These are phyloP conservation scores for Ceratocystis eucalypticola DNA, from an alignment of 2,329 filamentous ascomycete species.

Conservation along the genomic window DNA sequence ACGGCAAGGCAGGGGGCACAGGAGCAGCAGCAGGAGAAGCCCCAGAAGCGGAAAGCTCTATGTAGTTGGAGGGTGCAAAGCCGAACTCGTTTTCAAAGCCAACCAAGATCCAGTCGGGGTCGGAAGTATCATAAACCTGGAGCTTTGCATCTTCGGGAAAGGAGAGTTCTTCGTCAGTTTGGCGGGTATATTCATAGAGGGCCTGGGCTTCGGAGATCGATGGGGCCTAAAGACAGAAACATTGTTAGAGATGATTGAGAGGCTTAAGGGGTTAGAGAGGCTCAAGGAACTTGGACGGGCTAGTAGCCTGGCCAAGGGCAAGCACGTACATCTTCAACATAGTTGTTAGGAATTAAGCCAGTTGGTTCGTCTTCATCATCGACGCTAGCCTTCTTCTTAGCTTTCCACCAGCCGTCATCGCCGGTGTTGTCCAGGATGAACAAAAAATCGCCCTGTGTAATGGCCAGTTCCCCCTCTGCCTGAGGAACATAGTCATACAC, in stretches of 20 bases:
- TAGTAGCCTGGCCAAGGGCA: constrained; percentile 7
- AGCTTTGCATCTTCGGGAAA: constrained; percentile 80
- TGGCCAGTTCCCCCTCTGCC: constrained; percentile 69
- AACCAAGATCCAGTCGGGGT: constrained; percentile 93
- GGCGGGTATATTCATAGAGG: constrained; percentile 95
- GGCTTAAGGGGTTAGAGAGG: neutral
- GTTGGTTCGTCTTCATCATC: constrained; percentile 86
- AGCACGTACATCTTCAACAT: constrained; percentile 66
- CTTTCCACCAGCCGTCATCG: constrained; percentile 85
- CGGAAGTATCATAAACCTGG: constrained; percentile 75
- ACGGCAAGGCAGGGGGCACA: constrained; percentile 32
- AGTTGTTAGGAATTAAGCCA: constrained; percentile 85
- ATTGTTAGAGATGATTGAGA: constrained; percentile 4
- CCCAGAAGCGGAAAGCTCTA: constrained; percentile 49
- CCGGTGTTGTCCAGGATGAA: constrained; percentile 73
- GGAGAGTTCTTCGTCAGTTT: constrained; percentile 95
- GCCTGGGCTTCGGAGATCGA: constrained; percentile 57
- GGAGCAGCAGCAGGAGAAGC: constrained; percentile 24
- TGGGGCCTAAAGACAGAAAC: constrained; percentile 34
- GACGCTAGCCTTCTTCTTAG: constrained; percentile 72
- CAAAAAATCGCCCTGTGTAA: constrained; percentile 74
- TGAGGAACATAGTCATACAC: constrained; percentile 88
- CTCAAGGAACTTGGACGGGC: neutral
- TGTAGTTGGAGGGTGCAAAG: constrained; percentile 93
- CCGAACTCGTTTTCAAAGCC: constrained; percentile 75